These are phyloP conservation scores for Fusarium denticulatum DNA, from an alignment of 2,329 filamentous ascomycete genomes.

Conservation along the genomic window DNA sequence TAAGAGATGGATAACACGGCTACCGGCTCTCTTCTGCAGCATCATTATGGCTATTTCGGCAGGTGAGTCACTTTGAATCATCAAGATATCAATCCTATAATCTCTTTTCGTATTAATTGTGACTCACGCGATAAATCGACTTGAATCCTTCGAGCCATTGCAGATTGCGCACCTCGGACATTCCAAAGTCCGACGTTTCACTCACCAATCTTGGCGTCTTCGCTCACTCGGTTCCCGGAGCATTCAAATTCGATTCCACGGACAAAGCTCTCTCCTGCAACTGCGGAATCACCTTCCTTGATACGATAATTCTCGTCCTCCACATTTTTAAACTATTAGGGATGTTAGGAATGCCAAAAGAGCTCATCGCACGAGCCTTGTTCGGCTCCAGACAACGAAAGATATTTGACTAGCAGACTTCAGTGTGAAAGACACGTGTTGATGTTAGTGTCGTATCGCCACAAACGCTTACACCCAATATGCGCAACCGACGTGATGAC, in stretches of 20 bases:
- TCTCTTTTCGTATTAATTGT: neutral
- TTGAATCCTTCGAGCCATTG: neutral
- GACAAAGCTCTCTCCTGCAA: too few relatives aligned
- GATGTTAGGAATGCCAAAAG: fast-evolving
- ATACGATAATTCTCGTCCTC: neutral
- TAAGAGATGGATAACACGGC: neutral
- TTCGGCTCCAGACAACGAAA: too few relatives aligned
- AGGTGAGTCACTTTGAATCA: constrained; percentile 1
- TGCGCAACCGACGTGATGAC: neutral
- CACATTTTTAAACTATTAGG: fast-evolving
- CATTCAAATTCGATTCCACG: neutral
- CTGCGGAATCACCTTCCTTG: fast-evolving
- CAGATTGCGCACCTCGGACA: constrained; percentile 8
- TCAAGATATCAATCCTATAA: neutral
- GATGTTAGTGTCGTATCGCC: neutral
- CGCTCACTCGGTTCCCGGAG: neutral
- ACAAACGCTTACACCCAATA: neutral
- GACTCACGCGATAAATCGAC: neutral
- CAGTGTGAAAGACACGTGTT: fast-evolving
- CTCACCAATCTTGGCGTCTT: neutral
- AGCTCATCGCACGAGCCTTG: fast-evolving
- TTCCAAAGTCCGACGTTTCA: neutral
- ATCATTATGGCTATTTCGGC: neutral
- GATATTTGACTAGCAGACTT: neutral
- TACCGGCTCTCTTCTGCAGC: neutral